A percentile compares a stretch with the other conserved stretches of the same genome.
Evolutionary conservation across 108 stramenopile species (phyloP).

Genomic region (Cyclotella atomus): DNA sequence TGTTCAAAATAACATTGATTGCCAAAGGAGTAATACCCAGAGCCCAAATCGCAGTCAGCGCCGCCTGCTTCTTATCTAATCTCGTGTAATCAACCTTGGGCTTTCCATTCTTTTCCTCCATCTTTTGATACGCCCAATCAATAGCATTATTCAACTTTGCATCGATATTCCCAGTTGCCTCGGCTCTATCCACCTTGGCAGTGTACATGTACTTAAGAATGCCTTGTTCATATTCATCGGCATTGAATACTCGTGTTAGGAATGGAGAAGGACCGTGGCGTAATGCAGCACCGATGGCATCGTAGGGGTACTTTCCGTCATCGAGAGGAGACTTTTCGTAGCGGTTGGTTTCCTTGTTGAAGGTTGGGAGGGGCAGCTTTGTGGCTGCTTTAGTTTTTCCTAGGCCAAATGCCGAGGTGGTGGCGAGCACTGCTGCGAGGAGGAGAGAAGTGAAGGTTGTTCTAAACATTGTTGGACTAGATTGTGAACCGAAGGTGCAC

Average conservation of each 20-base stretch:
- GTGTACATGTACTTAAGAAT: constrained; percentile 62
- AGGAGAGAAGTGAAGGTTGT: neutral
- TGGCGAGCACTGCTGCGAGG: constrained; percentile 5
- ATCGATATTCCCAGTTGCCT: constrained; percentile 66
- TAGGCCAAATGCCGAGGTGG: constrained; percentile 6
- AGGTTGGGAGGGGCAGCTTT: constrained; percentile 46
- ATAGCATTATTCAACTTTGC: constrained; percentile 64
- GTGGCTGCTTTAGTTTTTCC: constrained; percentile 11
- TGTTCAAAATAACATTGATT: constrained; percentile 34
- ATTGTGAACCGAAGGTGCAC: neutral
- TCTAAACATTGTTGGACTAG: neutral
- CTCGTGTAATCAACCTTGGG: constrained; percentile 59
- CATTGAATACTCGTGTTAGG: constrained; percentile 47
- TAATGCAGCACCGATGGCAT: constrained; percentile 57
- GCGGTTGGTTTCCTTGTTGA: constrained; percentile 43
- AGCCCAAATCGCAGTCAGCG: constrained; percentile 50
- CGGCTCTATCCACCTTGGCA: constrained; percentile 35
- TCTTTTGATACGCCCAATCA: constrained; percentile 76
- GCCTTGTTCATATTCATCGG: constrained; percentile 63
- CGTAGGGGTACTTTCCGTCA: constrained; percentile 60
- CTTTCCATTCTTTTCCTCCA: constrained; percentile 62
- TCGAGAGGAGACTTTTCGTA: constrained; percentile 43
- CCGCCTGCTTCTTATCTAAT: constrained; percentile 52
- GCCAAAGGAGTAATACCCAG: constrained; percentile 49
- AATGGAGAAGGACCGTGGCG: constrained; percentile 63